phyloP scores from a whole-genome alignment of 495 filamentous ascomycete genomes.

The Opeltia flavorubescens region DNA sequence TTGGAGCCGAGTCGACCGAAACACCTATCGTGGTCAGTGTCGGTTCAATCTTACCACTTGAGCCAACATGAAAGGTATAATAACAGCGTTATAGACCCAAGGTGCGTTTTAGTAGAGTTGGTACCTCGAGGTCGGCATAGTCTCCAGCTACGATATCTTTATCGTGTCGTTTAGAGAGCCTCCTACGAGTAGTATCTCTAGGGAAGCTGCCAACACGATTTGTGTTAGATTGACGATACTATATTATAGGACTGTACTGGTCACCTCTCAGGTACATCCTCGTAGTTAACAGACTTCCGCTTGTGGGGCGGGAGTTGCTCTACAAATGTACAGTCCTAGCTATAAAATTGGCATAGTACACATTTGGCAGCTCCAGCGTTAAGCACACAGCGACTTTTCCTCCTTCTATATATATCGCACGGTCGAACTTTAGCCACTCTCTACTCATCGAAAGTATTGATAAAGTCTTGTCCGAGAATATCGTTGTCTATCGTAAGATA shows the following conservation, averaged over 20 bases:
- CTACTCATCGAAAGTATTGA: conserved; percentile 5
- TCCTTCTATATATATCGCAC: conserved; percentile 49
- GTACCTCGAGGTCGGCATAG: conserved; percentile 24
- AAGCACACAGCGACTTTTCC: conserved; percentile 62
- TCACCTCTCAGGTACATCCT: conserved; percentile 5
- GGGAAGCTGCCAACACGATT: neutral
- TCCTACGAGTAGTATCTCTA: neutral
- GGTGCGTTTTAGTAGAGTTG: conserved; percentile 46
- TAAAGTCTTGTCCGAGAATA: neutral
- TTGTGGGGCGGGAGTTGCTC: conserved; percentile 49
- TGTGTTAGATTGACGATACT: neutral
- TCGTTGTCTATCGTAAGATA: too few relatives aligned
- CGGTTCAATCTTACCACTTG: conserved; percentile 20
- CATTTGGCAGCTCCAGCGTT: conserved; percentile 50
- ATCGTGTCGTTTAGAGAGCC: neutral
- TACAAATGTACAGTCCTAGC: conserved; percentile 47
- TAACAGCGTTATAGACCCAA: conserved; percentile 48
- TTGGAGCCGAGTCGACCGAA: neutral
- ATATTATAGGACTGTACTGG: neutral
- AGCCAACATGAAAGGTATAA: conserved; percentile 51
- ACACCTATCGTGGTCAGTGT: neutral
- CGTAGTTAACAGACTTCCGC: conserved; percentile 27
- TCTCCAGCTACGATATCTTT: conserved; percentile 15
- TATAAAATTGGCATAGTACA: conserved; percentile 46
- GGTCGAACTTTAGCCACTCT: conserved; percentile 19